Evolutionary conservation across 331 rosid species (phyloP), one percentile per base, ranked within the genome.

Genomic region (Rhamnella rubrinervis): DNA sequence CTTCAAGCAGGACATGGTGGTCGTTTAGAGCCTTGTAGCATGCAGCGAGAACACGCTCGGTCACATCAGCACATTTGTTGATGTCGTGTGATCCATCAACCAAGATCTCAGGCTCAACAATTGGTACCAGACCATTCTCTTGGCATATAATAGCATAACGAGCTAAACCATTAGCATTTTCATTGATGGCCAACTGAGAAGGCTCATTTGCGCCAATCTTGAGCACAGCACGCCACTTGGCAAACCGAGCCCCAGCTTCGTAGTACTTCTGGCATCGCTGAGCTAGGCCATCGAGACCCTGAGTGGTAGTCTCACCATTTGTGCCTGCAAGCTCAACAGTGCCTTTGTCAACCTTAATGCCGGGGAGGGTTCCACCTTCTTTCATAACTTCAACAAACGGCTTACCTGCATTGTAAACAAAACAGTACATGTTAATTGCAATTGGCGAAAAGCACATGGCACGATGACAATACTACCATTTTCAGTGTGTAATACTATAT

Each of bases 321-420:
- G 98, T 92, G 26, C 97, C 96, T 2, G 95, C 86, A 14, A 92
- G 92, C 64, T 85, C 98, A 46, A 92, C 87, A 0, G 91, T 88
- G 23, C 98, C 97, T 82, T 80, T 92, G 90, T 92, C 98, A 8
- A 92, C 98, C 89, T 92, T 92, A 25, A 92, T 92, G 3, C 98
- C 98, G 0, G 98, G 96, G 40, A 92, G 88, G 60, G 85, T 93
- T 11, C 89, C 89, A 7, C 88, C 86, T 78, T 83, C 93, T 76
- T 88, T 86, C 78, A 92, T 37, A 49, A 92, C 79, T 23, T 87
- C 88, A 58, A 85, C 98, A 0, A 92, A 92, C 7, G 75, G 85
- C 73, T 83, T 80, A 23, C 87, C 87, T 79, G 78, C 49, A 44
- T 8, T 11, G 13, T 1, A 10, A 9, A 44, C 16, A 11, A 14